These are phyloP conservation scores for Candida argentea DNA, from an alignment of 805 yeast genomes.

Conservation along the genomic window DNA sequence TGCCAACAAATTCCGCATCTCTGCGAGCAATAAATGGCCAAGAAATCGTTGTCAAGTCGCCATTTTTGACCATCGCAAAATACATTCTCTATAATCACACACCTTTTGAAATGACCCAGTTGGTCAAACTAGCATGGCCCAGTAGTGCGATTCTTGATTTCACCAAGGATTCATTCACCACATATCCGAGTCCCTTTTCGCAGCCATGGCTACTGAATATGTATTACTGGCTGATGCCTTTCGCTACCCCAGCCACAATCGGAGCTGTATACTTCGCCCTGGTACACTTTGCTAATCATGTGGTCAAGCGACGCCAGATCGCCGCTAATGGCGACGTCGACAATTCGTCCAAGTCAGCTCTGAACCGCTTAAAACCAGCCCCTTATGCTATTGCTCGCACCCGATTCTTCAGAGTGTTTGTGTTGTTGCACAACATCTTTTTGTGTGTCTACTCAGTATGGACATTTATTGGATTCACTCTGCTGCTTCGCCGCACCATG, in stretches of 20 bases:
- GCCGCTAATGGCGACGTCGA: slow-evolving; percentile 11
- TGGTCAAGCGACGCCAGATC: slow-evolving; percentile 37
- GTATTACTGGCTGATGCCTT: slow-evolving; percentile 36
- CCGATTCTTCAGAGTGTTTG: slow-evolving; percentile 39
- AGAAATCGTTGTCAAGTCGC: too few species aligned
- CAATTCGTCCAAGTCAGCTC: slow-evolving; percentile 9
- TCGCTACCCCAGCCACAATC: slow-evolving; percentile 44
- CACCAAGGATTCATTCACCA: slow-evolving; percentile 19
- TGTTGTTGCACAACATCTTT: slow-evolving; percentile 48
- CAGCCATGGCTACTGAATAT: slow-evolving; percentile 19
- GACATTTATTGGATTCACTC: slow-evolving; percentile 60
- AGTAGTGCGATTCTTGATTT: slow-evolving; percentile 19
- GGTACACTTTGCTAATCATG: slow-evolving; percentile 46
- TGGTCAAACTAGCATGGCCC: slow-evolving; percentile 26
- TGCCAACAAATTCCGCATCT: background rate
- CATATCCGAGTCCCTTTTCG: slow-evolving; percentile 27
- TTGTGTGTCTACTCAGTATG: slow-evolving; percentile 59
- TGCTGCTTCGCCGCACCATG: slow-evolving; percentile 36
- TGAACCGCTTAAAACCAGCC: slow-evolving; percentile 37
- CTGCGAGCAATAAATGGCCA: background rate
- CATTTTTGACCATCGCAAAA: too few species aligned
- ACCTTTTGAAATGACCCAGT: background rate
- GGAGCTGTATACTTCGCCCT: slow-evolving; percentile 48
- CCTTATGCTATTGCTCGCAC: slow-evolving; percentile 42
- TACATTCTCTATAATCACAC: background rate